Base-by-base conservation (phyloP, 2,329 filamentous ascomycete species). In the Alternaria conjuncta region DNA sequence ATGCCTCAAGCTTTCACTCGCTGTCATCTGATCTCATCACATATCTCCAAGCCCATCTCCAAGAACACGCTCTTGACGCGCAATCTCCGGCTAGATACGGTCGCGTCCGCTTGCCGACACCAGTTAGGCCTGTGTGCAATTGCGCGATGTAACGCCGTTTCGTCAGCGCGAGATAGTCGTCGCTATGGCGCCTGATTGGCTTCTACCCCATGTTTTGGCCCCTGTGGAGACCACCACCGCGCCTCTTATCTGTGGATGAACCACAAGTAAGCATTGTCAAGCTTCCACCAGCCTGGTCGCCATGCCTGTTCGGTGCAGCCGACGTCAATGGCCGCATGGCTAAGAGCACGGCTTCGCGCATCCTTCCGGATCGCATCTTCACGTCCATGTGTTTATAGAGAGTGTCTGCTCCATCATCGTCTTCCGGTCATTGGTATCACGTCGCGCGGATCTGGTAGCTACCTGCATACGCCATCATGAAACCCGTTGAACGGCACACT, bases 401-500 rank as follows among this genome's bases (percentile, higher is more conserved):
- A 4, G 5, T 8, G 12, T 12, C 36, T 49, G 25, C 43, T 28
- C 10, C 30, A 12, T n/a, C 7, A 6, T n/a, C 3, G 2, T 8
- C 11, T 18, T 8, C 20, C 20, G 5, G 23, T 23, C 23, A 6
- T 25, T 30, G 13, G 18, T 23, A 18, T 46, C 13, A 32, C 44
- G 23, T 28, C 23, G 18, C 28, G 26, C 36, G 30, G 13, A 15
- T 8, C 20, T 5, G 32, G 41, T 30, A n/a, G 47, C 20, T 30
- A 15, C 30, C 47, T 49, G 46, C 15, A 49, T 28, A 20, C 45
- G 55, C 45, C 44, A 75, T 60, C 10, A 77, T 78, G 75, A 60
- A 51, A 54, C 50, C 66, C 11, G 26, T 36, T 12, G 64, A 70
- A 60, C 70, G 30, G 57, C 63, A 69, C 58, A 69, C 25, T 25